A percentile compares a stretch with the other conserved stretches of the same genome.
phyloP scores from a whole-genome alignment of 768 basidiomycete genomes.

The Russula sp. region DNA sequence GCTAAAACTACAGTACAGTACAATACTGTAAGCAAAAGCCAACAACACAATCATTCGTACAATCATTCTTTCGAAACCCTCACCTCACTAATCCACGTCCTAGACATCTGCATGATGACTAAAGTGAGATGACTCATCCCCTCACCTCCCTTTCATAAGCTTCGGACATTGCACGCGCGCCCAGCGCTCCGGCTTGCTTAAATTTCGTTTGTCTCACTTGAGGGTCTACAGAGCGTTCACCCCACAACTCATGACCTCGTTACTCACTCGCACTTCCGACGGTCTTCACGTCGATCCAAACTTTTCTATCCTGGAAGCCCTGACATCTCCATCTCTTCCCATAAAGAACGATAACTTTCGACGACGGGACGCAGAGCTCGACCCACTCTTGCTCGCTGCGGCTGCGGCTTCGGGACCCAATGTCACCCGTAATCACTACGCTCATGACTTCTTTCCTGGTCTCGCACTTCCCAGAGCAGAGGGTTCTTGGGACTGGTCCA shows the following conservation, averaged over 20 bases:
- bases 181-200: neutral
- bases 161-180: neutral
- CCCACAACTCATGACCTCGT: conserved; percentile 22
- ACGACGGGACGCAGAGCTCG: conserved; percentile 65
- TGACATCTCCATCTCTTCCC: conserved; percentile 44
- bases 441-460: conserved; percentile 69
- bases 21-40: too few species aligned
- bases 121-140: neutral
- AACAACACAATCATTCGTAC: too few species aligned
- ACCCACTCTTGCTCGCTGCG: conserved; percentile 73
- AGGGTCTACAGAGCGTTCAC: neutral
- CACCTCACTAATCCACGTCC: too few species aligned
- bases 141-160: neutral
- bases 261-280: conserved; percentile 25
- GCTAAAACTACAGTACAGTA: too few species aligned
- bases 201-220: neutral
- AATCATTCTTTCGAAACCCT: too few species aligned
- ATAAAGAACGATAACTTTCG: conserved; percentile 37
- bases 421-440: conserved; percentile 79
- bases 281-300: conserved; percentile 37
- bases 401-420: conserved; percentile 68
- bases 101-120: neutral
- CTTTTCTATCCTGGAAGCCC: conserved; percentile 55
- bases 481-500: conserved; percentile 52
- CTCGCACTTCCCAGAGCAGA: conserved; percentile 46